phyloP scores from a whole-genome alignment of 2,329 filamentous ascomycete species.

The Colletotrichum gigasporum region DNA sequence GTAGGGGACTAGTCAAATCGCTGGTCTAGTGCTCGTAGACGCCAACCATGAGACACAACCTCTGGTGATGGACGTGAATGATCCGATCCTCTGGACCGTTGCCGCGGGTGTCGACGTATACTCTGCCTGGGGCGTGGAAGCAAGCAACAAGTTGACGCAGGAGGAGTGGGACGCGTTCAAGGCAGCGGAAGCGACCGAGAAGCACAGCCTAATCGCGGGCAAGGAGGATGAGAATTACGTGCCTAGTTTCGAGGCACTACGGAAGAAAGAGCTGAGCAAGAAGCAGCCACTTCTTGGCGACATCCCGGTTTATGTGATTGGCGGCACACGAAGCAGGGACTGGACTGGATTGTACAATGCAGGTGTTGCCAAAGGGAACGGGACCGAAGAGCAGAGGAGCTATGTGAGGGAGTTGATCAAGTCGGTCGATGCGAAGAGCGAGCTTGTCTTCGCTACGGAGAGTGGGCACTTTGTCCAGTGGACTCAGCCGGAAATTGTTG shows the following conservation, averaged over 20 bases:
- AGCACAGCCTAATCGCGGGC: neutral
- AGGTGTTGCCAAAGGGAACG: slow-evolving; percentile 9
- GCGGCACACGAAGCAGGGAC: neutral
- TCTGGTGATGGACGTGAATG: slow-evolving; percentile 6
- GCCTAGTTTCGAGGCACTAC: neutral
- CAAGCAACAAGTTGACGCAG: slow-evolving; percentile 4
- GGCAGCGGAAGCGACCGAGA: slow-evolving; percentile 6
- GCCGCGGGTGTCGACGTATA: slow-evolving; percentile 2
- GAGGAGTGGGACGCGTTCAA: slow-evolving; percentile 15
- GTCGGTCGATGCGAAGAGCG: slow-evolving; percentile 4
- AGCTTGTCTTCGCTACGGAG: neutral
- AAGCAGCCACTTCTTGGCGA: neutral
- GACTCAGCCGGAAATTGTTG: slow-evolving; percentile 16
- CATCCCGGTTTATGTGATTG: slow-evolving; percentile 10
- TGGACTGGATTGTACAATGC: slow-evolving; percentile 2
- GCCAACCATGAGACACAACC: slow-evolving; percentile 11
- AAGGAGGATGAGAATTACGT: slow-evolving; percentile 2
- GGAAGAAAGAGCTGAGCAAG: neutral
- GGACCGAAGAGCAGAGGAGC: slow-evolving; percentile 7
- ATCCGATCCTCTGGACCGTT: neutral
- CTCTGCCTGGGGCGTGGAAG: neutral
- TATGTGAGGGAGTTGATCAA: slow-evolving; percentile 12
- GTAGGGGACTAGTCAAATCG: neutral
- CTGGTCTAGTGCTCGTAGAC: slow-evolving; percentile 9
- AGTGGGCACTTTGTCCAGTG: slow-evolving; percentile 15